These are phyloP conservation scores for Colletotrichum tamarilloi DNA, from an alignment of 2,329 filamentous ascomycete species.

Conservation along the genomic window DNA sequence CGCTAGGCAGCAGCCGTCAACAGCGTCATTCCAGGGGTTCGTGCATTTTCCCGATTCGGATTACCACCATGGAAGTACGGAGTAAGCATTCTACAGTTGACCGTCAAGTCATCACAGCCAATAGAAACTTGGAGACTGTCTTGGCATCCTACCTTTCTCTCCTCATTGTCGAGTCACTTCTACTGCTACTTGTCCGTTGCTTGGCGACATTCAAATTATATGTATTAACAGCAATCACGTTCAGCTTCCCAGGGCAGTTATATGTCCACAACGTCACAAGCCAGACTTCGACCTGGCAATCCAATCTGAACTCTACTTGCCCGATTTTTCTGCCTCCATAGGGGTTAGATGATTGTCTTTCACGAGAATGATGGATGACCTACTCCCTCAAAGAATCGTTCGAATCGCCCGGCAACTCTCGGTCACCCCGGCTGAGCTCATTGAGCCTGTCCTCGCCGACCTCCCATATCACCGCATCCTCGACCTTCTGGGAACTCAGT, in stretches of 20 bases:
- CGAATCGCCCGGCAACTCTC: neutral
- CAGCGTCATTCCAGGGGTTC: neutral
- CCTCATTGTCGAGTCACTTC: neutral
- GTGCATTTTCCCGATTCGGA: neutral
- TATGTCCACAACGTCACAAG: too few species aligned
- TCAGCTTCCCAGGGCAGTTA: neutral
- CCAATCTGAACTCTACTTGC: neutral
- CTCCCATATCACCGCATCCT: slow-evolving; percentile 3
- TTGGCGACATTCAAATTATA: neutral
- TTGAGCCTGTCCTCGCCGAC: slow-evolving; percentile 1
- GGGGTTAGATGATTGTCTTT: neutral
- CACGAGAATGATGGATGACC: neutral
- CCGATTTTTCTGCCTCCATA: neutral
- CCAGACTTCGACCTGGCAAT: neutral
- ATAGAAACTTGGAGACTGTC: neutral
- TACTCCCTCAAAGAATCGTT: neutral
- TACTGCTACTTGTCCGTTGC: neutral
- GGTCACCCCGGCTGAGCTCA: neutral
- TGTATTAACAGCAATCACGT: neutral
- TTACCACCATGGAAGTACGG: neutral
- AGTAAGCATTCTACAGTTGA: neutral
- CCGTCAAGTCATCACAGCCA: neutral
- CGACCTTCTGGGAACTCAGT: neutral
- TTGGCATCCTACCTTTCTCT: neutral
- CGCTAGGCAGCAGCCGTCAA: neutral